Evolutionary conservation across 2,329 filamentous ascomycete species (phyloP), one percentile per base, ranked within the genome.

Genomic region (Pseudofabraea citricarpa): DNA sequence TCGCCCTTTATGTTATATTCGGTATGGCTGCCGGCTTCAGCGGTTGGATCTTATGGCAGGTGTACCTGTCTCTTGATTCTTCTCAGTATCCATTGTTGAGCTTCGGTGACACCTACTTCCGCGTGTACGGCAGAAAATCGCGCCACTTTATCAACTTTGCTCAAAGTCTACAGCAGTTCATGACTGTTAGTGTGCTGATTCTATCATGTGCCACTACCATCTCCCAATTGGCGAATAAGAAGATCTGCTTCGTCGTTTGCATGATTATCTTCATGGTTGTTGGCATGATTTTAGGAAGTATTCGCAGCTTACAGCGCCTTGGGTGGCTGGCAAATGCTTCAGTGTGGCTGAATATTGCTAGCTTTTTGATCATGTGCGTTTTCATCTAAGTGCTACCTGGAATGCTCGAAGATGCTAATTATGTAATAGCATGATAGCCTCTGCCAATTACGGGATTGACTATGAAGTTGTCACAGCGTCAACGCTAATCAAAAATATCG

Each of bases 251-350:
- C 56, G 64, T 70, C 33, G 66, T 71, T 12, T 76, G 73, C 51
- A 66, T 68, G n/a, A 53, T 76, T 18, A 60, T 79, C 15, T 75
- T 72, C 52, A 66, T 67, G 24, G 49, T 70, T 6, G 63, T 63
- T 8, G 75, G 77, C 9, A 73, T 77, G 44, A 16, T 75, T 10
- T 49, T 78, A 3, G 73, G 73, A 3, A 75, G 77, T 49, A 71
- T 81, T 37, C 68, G 77, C 2, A 77, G 73, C 0, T 61, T 80
- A 36, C 68, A 74, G 51, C 62, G 64, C 6, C 71, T 75, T 39
- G 71, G 72, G 3, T 79, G 72, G 69, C 57, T 79, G 2, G 73
- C 75, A 10, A 79, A 76, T 46, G 47, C 69, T 9, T 68, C 73
- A 2, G 69, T 80, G 10, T 79, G 73, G 70, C 50, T 79, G 41